These are phyloP conservation scores for Podospora bellae-mahoneyi DNA, from an alignment of 495 filamentous ascomycete genomes.

Conservation along the genomic window DNA sequence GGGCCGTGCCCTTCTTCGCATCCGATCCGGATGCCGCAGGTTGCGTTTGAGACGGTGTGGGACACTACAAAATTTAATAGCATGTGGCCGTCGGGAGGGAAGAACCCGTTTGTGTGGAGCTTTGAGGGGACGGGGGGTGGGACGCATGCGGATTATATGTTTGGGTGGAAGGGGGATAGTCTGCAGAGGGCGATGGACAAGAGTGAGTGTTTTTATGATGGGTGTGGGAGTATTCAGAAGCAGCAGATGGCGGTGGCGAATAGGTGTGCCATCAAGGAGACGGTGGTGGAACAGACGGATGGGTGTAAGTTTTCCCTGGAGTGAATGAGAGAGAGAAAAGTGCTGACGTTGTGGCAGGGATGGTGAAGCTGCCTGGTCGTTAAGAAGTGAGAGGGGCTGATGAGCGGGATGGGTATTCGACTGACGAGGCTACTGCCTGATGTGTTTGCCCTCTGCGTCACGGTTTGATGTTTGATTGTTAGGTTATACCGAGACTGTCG, in stretches of 20 bases:
- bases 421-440: no score
- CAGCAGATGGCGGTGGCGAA: constrained; percentile 41
- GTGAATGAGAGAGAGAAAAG: background rate
- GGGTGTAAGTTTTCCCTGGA: constrained; percentile 39
- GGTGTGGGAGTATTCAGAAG: constrained; percentile 40
- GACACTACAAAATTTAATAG: constrained; percentile 46
- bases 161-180: constrained; percentile 39
- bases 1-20: constrained; percentile 46
- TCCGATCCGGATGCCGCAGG: constrained; percentile 46
- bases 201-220: constrained; percentile 45
- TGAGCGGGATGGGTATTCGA: no score
- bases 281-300: constrained; percentile 39
- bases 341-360: background rate
- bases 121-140: constrained; percentile 23
- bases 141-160: constrained; percentile 27
- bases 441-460: no score
- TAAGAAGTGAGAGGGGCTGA: background rate
- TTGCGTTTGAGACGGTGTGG: constrained; percentile 50
- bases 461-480: background rate
- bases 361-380: background rate
- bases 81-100: constrained; percentile 38
- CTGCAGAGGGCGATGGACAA: constrained; percentile 43
- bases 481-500: background rate
- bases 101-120: constrained; percentile 43
- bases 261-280: constrained; percentile 41